Base-by-base conservation (phyloP, 192 early-diverging fungal species). In the Dissophora globulifera region DNA sequence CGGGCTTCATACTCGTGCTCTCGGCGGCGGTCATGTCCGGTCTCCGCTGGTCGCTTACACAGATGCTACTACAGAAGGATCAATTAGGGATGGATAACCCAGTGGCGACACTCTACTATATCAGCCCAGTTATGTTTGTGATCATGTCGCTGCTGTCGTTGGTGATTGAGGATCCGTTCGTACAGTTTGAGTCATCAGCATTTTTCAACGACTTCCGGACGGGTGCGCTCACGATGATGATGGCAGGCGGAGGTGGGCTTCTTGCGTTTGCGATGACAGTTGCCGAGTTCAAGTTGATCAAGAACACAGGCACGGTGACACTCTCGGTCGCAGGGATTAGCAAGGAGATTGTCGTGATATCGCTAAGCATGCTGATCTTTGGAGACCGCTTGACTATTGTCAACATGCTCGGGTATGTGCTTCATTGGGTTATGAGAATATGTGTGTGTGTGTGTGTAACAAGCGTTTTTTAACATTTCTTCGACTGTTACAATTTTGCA, bases 241-340 rank as follows among this genome's bases (percentile, higher is more conserved):
- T 80, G 32, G 78, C 83, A 38, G 91, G 89, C 46, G 94, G 94
- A 27, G 93, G 93, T 32, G 94, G 94, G 19, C 55, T 90, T 29
- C 46, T 95, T 20, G 94, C 94, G 13, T 94, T 93, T 81, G 79
- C 84, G 31, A 93, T 94, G 92, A 89, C 92, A 1, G 74, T 93
- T 5, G 79, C 86, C 5, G 94, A 96, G 76, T 93, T 91, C 53
- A 81, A 87, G 50, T 63, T 94, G 29, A 94, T 95, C 63, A 87
- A 92, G 45, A 83, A 69, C 29, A 94, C 92, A 10, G 90, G 84
- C 5, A 92, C 92, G 0, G 88, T 95, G 6, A 93, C 94, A 0
- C 82, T 95, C 30, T 92, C 91, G n/a, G 88, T 94, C 1, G 90
- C 89, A 3, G 94, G 94, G 9, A 93, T 89, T 19, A 85, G 86